phyloP scores from a whole-genome alignment of 192 early-diverging fungal genomes.

The Coemansia sp. region DNA sequence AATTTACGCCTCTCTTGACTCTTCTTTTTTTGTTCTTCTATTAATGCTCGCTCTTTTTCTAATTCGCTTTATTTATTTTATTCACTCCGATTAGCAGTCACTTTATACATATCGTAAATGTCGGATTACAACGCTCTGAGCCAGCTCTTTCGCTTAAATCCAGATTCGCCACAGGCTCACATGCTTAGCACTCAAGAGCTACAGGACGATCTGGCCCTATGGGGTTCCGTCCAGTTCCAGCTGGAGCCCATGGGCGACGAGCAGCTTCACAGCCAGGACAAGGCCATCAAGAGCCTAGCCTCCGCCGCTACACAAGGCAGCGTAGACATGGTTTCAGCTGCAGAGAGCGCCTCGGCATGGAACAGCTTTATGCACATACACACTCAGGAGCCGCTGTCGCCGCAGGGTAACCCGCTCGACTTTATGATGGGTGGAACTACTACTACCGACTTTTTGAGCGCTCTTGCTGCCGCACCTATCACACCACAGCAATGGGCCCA shows the following conservation, averaged over 20 bases:
- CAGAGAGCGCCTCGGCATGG: slow-evolving; percentile 7
- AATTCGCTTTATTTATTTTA: not conserved
- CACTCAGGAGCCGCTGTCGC: not conserved
- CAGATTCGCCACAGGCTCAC: slow-evolving; percentile 53
- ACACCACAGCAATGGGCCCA: slow-evolving; percentile 18
- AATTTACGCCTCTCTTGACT: not conserved
- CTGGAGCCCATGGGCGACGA: slow-evolving; percentile 54
- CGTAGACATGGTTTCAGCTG: not conserved
- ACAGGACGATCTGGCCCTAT: slow-evolving; percentile 64
- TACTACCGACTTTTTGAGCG: slow-evolving; percentile 29
- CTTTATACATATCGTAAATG: slow-evolving; percentile 19
- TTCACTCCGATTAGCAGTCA: not conserved
- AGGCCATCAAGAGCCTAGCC: not conserved
- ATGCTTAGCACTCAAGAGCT: slow-evolving; percentile 63
- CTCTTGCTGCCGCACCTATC: slow-evolving; percentile 19
- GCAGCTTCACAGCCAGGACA: slow-evolving; percentile 11
- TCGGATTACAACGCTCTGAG: slow-evolving; percentile 45
- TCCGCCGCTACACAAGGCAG: not conserved
- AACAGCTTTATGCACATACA: slow-evolving; percentile 4
- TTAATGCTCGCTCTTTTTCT: not conserved
- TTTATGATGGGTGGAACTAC: slow-evolving; percentile 36
- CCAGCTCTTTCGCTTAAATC: slow-evolving; percentile 55
- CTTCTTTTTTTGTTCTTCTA: not conserved
- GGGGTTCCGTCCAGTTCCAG: slow-evolving; percentile 69
- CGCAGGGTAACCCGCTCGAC: slow-evolving; percentile 28